A percentile compares a stretch with the other conserved stretches of the same genome.
Evolutionary conservation across 2,329 filamentous ascomycete species (phyloP).

Genomic region (Fusarium bactridioides): DNA sequence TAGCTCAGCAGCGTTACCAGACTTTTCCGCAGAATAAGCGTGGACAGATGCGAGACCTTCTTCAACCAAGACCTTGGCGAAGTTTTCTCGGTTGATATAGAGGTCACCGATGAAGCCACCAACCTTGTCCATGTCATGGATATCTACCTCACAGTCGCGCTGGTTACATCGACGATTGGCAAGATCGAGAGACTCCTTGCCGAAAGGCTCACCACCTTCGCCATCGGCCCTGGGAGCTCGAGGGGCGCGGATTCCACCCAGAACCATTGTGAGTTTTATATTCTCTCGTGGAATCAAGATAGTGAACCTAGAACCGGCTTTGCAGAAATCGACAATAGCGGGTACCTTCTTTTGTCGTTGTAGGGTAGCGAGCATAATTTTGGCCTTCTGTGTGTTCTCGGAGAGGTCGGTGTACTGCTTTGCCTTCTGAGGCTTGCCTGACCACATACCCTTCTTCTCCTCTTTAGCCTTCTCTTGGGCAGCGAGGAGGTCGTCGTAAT

Average conservation of each 20-base stretch:
- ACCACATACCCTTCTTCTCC: constrained; percentile 95
- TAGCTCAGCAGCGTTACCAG: constrained; percentile 86
- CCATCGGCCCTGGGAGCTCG: constrained; percentile 80
- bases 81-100: constrained; percentile 93
- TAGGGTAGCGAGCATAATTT: constrained; percentile 87
- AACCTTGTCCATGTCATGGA: constrained; percentile 94
- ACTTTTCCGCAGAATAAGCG: constrained; percentile 94
- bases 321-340: constrained; percentile 95
- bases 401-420: constrained; percentile 90
- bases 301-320: constrained; percentile 94
- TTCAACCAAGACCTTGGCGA: constrained; percentile 91
- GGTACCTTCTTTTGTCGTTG: constrained; percentile 92
- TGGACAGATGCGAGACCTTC: constrained; percentile 94
- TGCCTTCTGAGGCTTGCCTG: constrained; percentile 82
- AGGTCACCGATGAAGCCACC: constrained; percentile 97
- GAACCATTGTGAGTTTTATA: constrained; percentile 92
- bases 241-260: constrained; percentile 91
- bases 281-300: constrained; percentile 91
- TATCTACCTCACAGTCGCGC: constrained; percentile 94
- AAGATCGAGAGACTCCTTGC: constrained; percentile 92
- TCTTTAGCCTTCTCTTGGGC: constrained; percentile 85
- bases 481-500: constrained; percentile 88
- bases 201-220: constrained; percentile 88
- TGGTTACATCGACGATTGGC: constrained; percentile 89
- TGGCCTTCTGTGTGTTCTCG: constrained; percentile 92